Evolutionary conservation across 108 stramenopile species (phyloP).

Genomic region (Cyclostephanos tholiformis): DNA sequence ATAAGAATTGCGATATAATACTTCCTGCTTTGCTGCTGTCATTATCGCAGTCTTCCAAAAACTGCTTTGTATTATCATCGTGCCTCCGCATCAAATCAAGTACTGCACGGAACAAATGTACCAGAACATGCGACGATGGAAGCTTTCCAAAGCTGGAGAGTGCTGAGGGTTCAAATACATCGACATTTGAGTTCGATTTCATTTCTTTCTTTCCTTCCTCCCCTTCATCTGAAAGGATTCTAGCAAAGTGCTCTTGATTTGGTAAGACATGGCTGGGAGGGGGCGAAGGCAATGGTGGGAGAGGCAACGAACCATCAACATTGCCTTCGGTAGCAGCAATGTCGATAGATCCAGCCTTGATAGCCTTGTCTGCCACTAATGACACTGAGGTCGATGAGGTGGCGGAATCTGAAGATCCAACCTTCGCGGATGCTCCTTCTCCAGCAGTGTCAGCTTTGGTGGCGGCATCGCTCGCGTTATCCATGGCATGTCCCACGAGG

Average conservation of each 20-base stretch:
- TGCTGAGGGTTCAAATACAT: conserved; percentile 64
- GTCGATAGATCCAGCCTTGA: background rate
- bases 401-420: background rate
- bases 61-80: background rate
- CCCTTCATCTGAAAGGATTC: background rate
- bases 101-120: conserved; percentile 58
- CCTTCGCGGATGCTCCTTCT: background rate
- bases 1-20: conserved; percentile 39
- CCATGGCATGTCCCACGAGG: conserved; percentile 14
- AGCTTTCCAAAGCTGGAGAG: conserved; percentile 64
- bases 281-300: conserved; percentile 38
- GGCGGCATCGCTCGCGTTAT: conserved; percentile 18
- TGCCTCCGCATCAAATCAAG: conserved; percentile 40
- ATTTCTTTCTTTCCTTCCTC: conserved; percentile 17
- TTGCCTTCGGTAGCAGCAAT: background rate
- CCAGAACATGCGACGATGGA: conserved; percentile 66
- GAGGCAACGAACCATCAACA: background rate
- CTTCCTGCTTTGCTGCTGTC: conserved; percentile 37
- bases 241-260: conserved; percentile 9
- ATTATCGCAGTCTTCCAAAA: conserved; percentile 9
- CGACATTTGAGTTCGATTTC: conserved; percentile 19
- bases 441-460: conserved; percentile 2
- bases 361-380: background rate
- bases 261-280: conserved; percentile 35
- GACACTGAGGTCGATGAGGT: conserved; percentile 8